phyloP scores from a whole-genome alignment of 768 basidiomycete genomes.

The Podaxis carcinomalis region DNA sequence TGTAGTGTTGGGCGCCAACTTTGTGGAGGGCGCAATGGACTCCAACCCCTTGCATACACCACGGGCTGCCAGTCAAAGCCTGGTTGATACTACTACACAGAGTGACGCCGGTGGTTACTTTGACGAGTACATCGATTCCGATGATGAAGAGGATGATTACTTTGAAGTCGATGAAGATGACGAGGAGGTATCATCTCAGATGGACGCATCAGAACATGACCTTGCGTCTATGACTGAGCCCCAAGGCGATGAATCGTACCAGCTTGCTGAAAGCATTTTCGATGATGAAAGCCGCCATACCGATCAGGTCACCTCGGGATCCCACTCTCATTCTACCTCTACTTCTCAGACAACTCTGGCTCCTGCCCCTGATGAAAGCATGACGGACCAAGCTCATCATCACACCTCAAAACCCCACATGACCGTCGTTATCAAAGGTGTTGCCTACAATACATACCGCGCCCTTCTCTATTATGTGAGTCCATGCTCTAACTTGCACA shows the following conservation, averaged over 20 bases:
- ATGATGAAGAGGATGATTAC: slow-evolving; percentile 49
- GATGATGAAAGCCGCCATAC: slow-evolving; percentile 20
- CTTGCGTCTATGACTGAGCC: neutral
- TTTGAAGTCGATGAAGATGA: slow-evolving; percentile 36
- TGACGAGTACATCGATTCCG: slow-evolving; percentile 27
- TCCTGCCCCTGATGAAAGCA: neutral
- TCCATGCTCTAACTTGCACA: neutral
- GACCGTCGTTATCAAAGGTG: slow-evolving; percentile 44
- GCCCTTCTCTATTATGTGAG: slow-evolving; percentile 72
- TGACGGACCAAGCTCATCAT: neutral
- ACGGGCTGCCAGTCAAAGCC: slow-evolving; percentile 15
- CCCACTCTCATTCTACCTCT: slow-evolving; percentile 1
- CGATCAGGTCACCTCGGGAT: neutral
- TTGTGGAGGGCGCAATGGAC: slow-evolving; percentile 46
- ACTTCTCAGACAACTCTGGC: neutral
- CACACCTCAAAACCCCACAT: slow-evolving; percentile 13
- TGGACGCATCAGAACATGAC: slow-evolving; percentile 1
- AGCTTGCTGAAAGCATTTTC: slow-evolving; percentile 10
- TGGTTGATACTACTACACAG: slow-evolving; percentile 18
- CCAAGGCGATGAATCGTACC: slow-evolving; percentile 27
- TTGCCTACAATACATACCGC: slow-evolving; percentile 41
- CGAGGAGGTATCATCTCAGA: slow-evolving; percentile 7
- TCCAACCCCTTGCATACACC: slow-evolving; percentile 19
- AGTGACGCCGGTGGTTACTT: slow-evolving; percentile 1
- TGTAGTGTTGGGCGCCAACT: slow-evolving; percentile 71